These are phyloP conservation scores for Leucoagaricus sp. DNA, from an alignment of 1,284 basidiomycete species.

Conservation along the genomic window DNA sequence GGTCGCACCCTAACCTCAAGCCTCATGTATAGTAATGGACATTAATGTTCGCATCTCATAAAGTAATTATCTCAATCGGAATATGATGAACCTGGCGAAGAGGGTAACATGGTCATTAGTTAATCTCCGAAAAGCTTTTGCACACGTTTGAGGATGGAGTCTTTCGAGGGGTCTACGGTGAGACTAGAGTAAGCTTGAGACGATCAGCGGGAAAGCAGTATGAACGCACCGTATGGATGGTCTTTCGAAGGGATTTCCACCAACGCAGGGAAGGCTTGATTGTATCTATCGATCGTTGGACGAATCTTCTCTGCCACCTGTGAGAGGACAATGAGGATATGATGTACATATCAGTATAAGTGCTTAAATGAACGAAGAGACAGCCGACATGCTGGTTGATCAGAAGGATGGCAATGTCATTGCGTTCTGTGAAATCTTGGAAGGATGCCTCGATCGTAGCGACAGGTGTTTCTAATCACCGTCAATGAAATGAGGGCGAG, in stretches of 20 bases:
- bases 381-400: constrained; percentile 92
- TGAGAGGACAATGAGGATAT: constrained; percentile 13
- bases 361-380: constrained; percentile 1
- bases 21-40: constrained; percentile 14
- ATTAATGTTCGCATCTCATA: constrained; percentile 9
- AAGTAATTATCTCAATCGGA: not conserved
- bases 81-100: not conserved
- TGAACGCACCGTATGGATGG: constrained; percentile 79
- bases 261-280: constrained; percentile 94
- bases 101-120: constrained; percentile 20
- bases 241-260: constrained; percentile 98
- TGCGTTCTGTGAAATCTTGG: constrained; percentile 89
- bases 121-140: constrained; percentile 95
- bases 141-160: constrained; percentile 95
- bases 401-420: constrained; percentile 92
- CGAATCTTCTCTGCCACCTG: constrained; percentile 97
- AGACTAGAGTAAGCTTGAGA: not conserved
- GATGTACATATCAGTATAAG: not conserved
- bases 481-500: not conserved
- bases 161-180: constrained; percentile 88
- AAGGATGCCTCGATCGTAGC: constrained; percentile 88
- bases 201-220: not conserved
- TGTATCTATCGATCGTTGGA: constrained; percentile 93
- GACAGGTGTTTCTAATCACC: constrained; percentile 77
- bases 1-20: constrained; percentile 27